Evolutionary conservation across 2,329 filamentous ascomycete species (phyloP).

Genomic region (Blastomyces silverae): DNA sequence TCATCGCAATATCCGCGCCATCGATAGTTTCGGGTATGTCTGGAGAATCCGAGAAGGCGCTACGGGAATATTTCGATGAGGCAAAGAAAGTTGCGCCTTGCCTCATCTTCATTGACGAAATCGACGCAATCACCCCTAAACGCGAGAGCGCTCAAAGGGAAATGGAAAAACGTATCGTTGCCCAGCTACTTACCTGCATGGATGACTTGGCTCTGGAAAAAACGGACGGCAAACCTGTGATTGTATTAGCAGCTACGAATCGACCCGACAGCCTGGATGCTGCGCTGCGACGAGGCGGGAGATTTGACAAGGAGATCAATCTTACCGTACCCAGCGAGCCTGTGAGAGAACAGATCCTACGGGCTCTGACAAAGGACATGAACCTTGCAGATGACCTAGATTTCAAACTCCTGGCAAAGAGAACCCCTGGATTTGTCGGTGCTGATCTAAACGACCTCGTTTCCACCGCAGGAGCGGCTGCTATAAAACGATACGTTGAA

Average conservation of each 20-base stretch:
- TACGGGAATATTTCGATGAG: slow-evolving; percentile 79
- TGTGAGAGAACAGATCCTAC: slow-evolving; percentile 70
- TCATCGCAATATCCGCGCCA: slow-evolving; percentile 74
- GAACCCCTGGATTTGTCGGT: slow-evolving; percentile 88
- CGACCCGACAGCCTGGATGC: slow-evolving; percentile 79
- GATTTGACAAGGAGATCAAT: slow-evolving; percentile 78
- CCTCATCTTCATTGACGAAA: slow-evolving; percentile 84
- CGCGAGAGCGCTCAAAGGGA: slow-evolving; percentile 75
- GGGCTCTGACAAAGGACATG: slow-evolving; percentile 61
- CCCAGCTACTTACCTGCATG: slow-evolving; percentile 80
- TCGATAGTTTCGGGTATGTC: slow-evolving; percentile 81
- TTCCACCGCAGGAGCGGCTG: slow-evolving; percentile 57
- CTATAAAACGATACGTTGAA: slow-evolving; percentile 55
- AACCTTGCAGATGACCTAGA: slow-evolving; percentile 63
- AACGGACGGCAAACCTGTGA: slow-evolving; percentile 68
- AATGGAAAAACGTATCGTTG: slow-evolving; percentile 81
- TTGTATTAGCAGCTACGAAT: slow-evolving; percentile 88
- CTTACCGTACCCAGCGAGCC: slow-evolving; percentile 77
- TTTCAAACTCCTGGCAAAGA: slow-evolving; percentile 65
- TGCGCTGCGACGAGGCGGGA: slow-evolving; percentile 62
- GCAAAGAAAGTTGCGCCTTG: slow-evolving; percentile 80
- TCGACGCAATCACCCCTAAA: slow-evolving; percentile 85
- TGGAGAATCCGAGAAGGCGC: slow-evolving; percentile 79
- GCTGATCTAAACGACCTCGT: slow-evolving; percentile 73
- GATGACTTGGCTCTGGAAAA: slow-evolving; percentile 67